Conservation (phyloP, 148 eudicot genomes). For the Rhododendron ferrugineum region DNA sequence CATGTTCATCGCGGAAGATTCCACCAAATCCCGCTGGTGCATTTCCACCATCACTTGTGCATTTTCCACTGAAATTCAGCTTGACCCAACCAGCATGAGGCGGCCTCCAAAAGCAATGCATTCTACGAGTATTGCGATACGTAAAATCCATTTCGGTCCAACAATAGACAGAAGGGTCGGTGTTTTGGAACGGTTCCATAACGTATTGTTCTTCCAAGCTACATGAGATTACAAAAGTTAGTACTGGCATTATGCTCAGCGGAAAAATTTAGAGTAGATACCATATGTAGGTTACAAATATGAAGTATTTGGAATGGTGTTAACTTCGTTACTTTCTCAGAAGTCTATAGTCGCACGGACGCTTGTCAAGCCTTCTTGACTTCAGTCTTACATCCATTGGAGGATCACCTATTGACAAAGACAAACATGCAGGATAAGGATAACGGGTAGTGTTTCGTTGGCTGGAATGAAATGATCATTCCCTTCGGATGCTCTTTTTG, state of each 20-base stretch:
- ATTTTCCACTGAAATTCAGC: not conserved
- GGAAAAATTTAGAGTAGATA: not conserved
- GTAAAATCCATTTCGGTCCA: not conserved
- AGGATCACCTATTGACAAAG: not conserved
- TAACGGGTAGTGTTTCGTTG: not conserved
- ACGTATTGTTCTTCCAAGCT: not conserved
- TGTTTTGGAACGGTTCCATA: not conserved
- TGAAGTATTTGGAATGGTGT: not conserved
- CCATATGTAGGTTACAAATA: not conserved
- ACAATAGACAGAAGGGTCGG: not conserved
- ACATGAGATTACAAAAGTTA: not conserved
- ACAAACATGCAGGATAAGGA: not conserved
- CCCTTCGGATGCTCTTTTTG: not conserved
- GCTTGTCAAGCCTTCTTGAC: not conserved
- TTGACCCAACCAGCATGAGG: constrained; percentile 5
- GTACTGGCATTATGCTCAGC: not conserved
- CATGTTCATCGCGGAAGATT: not conserved
- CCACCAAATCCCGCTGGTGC: not conserved
- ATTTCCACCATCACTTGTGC: not conserved
- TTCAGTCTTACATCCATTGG: not conserved
- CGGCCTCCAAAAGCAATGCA: not conserved
- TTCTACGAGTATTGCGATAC: not conserved
- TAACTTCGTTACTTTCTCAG: not conserved
- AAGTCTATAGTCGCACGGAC: not conserved
- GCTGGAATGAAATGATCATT: not conserved